Evolutionary conservation across 148 eudicot genomes (phyloP).

Genomic region (Rhododendron griersonianum): DNA sequence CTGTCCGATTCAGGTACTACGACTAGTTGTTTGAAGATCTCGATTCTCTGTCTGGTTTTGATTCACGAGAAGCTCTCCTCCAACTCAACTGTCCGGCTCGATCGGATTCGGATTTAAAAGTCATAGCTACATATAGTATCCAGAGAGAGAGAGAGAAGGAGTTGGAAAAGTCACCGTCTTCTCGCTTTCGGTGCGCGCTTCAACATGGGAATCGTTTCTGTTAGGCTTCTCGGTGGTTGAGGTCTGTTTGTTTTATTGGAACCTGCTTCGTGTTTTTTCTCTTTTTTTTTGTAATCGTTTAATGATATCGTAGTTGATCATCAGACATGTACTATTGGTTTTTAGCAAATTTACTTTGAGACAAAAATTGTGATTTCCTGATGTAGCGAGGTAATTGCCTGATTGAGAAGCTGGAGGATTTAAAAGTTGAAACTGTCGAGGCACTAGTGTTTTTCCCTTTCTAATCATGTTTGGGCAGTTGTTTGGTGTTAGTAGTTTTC

Average conservation of each 20-base stretch:
- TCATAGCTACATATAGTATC: too few species aligned
- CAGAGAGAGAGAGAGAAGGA: background rate
- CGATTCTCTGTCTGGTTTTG: background rate
- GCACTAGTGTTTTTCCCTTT: background rate
- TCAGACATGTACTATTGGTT: background rate
- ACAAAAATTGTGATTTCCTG: background rate
- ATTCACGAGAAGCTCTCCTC: background rate
- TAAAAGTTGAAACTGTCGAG: background rate
- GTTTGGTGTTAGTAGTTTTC: background rate
- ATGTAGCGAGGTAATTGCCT: background rate
- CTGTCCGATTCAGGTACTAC: background rate
- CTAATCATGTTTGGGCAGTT: background rate
- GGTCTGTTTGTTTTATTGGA: background rate
- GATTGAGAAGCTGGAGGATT: background rate
- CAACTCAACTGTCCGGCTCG: background rate
- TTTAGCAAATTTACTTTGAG: background rate
- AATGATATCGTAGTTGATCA: background rate
- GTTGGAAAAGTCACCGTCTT: background rate
- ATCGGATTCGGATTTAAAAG: background rate
- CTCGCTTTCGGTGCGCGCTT: background rate
- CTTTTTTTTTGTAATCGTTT: background rate
- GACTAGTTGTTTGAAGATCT: slow-evolving; percentile 2
- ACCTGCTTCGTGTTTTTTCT: background rate
- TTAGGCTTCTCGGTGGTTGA: background rate
- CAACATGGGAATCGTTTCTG: background rate